A percentile compares a stretch with the other conserved stretches of the same genome.
Evolutionary conservation across 148 eudicot genomes (phyloP).

Genomic region (Vaccinium vitisidaea): DNA sequence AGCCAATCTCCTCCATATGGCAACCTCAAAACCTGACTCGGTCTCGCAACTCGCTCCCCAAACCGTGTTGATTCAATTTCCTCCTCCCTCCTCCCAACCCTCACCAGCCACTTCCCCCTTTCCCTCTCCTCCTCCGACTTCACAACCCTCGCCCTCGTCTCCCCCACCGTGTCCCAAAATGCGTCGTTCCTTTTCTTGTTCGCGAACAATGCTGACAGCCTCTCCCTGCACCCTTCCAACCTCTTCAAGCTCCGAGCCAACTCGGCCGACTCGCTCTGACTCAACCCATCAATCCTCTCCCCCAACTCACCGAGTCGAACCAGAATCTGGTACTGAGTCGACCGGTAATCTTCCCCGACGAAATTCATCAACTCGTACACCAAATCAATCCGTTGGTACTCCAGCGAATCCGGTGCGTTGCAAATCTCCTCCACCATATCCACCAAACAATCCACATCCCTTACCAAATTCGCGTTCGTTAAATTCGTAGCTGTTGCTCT

Average conservation of each 20-base stretch:
- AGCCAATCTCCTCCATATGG: too few species aligned
- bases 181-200: conserved; percentile 55
- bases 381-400: conserved; percentile 40
- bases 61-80: conserved; percentile 34
- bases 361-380: conserved; percentile 50
- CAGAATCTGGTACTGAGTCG: conserved; percentile 35
- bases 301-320: conserved; percentile 30
- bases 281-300: conserved; percentile 23
- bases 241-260: conserved; percentile 33
- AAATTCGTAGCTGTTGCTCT: not conserved
- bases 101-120: conserved; percentile 31
- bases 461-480: conserved; percentile 22
- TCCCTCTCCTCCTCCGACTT: conserved; percentile 28
- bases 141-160: conserved; percentile 21
- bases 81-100: conserved; percentile 9
- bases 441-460: conserved; percentile 37
- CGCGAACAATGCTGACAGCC: conserved; percentile 44
- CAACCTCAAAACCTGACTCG: conserved; percentile 15
- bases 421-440: conserved; percentile 44
- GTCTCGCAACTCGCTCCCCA: conserved; percentile 12
- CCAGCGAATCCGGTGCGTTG: conserved; percentile 43
- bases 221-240: conserved; percentile 41
- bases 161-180: conserved; percentile 52
- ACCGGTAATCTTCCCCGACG: conserved; percentile 59
- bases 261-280: conserved; percentile 22